Conservation (phyloP, 176 grass and related monocot genomes). For the Thinopyrum elongatum region DNA sequence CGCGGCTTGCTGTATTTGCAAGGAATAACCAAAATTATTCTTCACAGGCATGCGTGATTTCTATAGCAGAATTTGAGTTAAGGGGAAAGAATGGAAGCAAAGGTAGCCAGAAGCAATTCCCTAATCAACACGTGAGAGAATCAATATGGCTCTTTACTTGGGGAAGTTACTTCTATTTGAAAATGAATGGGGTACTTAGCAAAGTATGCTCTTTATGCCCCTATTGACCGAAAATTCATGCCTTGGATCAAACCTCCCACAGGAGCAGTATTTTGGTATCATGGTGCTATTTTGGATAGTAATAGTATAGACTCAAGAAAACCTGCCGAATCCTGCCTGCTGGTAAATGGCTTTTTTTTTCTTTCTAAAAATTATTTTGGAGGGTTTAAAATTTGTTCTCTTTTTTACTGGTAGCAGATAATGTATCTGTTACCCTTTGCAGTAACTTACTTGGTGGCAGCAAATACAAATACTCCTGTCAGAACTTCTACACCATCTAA, state of each 20-base stretch:
- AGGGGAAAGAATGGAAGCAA: background rate
- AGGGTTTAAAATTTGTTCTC: background rate
- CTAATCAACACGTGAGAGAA: background rate
- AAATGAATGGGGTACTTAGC: background rate
- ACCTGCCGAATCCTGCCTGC: background rate
- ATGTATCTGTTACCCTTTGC: slow-evolving; percentile 8
- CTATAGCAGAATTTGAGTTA: background rate
- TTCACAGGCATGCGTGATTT: background rate
- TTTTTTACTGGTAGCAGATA: background rate
- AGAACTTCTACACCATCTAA: slow-evolving; percentile 90
- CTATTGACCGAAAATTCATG: background rate
- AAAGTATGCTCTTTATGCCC: background rate
- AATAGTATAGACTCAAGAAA: background rate
- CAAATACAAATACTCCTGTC: slow-evolving; percentile 94
- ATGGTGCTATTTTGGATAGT: background rate
- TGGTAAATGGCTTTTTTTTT: background rate
- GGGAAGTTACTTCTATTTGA: background rate
- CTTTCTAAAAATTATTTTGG: background rate
- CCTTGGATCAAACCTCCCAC: background rate
- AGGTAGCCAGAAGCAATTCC: background rate
- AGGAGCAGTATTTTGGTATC: background rate
- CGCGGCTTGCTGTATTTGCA: slow-evolving; percentile 62
- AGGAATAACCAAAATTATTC: background rate
- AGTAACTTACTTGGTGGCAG: slow-evolving; percentile 69
- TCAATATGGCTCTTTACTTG: background rate